These are phyloP conservation scores for Discostella stelligera DNA, from an alignment of 352 stramenopile species.

Conservation along the genomic window DNA sequence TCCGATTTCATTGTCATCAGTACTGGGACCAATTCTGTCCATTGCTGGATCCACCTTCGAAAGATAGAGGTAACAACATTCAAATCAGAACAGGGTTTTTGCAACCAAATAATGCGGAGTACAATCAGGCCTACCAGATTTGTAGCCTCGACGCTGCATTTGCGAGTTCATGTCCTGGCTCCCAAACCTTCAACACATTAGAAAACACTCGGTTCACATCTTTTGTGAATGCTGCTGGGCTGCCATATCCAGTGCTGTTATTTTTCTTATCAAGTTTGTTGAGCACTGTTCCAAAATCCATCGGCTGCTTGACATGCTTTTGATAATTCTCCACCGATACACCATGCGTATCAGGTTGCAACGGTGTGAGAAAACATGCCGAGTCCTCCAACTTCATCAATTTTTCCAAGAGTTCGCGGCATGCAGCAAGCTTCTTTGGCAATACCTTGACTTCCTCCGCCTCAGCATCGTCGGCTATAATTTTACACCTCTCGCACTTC, in stretches of 20 bases:
- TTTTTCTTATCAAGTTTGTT: constrained; percentile 51
- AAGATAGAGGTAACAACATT: neutral
- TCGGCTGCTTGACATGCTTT: constrained; percentile 80
- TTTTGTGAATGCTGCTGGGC: constrained; percentile 72
- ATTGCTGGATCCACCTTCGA: constrained; percentile 66
- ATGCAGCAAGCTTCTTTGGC: constrained; percentile 80
- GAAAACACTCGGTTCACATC: constrained; percentile 82
- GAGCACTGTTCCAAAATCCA: constrained; percentile 75
- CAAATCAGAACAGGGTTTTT: neutral
- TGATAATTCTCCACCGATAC: constrained; percentile 70
- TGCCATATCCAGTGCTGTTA: constrained; percentile 59
- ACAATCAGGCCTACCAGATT: constrained; percentile 27
- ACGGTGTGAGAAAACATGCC: constrained; percentile 74
- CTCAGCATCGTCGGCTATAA: constrained; percentile 76
- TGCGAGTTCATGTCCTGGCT: constrained; percentile 60
- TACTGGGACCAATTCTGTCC: constrained; percentile 68
- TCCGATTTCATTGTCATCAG: constrained; percentile 80
- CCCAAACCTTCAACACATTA: constrained; percentile 81
- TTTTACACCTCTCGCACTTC: constrained; percentile 90
- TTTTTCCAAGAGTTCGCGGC: constrained; percentile 64
- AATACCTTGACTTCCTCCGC: constrained; percentile 75
- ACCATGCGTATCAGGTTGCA: constrained; percentile 62
- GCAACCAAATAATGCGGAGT: neutral
- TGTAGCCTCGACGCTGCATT: constrained; percentile 70
- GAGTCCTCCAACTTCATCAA: constrained; percentile 68